These are phyloP conservation scores for Liquidambar formosana DNA, from an alignment of 164 flowering plant species.

Conservation along the genomic window DNA sequence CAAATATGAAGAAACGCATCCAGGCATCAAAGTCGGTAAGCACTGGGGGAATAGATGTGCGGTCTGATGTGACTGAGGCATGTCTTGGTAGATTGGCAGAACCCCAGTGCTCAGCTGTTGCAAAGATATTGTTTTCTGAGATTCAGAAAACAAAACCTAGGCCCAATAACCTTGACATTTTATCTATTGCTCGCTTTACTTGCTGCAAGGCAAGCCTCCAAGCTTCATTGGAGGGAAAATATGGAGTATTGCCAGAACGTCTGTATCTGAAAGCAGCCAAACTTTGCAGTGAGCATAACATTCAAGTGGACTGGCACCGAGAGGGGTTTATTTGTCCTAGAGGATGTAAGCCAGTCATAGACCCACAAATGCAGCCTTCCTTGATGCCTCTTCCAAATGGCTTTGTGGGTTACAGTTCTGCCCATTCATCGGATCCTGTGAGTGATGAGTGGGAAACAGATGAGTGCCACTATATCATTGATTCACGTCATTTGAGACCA, in stretches of 20 bases:
- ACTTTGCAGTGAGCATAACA: slow-evolving; percentile 85
- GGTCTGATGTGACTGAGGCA: slow-evolving; percentile 41
- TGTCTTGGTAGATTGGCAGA: slow-evolving; percentile 58
- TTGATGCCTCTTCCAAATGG: slow-evolving; percentile 35
- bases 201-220: slow-evolving; percentile 78
- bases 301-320: slow-evolving; percentile 74
- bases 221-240: slow-evolving; percentile 60
- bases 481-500: slow-evolving; percentile 45
- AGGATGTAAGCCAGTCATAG: slow-evolving; percentile 58
- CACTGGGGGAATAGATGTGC: slow-evolving; percentile 25
- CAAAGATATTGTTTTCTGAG: slow-evolving; percentile 65
- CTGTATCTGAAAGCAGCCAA: slow-evolving; percentile 87
- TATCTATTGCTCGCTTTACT: slow-evolving; percentile 70
- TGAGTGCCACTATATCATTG: slow-evolving; percentile 74
- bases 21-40: slow-evolving; percentile 45
- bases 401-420: slow-evolving; percentile 11
- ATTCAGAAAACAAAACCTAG: slow-evolving; percentile 67
- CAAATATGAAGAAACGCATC: slow-evolving; percentile 55
- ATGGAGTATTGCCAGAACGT: slow-evolving; percentile 70
- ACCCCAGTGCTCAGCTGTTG: slow-evolving; percentile 66
- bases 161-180: slow-evolving; percentile 75
- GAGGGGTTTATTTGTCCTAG: slow-evolving; percentile 80
- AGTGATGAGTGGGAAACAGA: slow-evolving; percentile 66
- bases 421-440: slow-evolving; percentile 17
- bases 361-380: slow-evolving; percentile 28